Evolutionary conservation across 2,329 filamentous ascomycete species (phyloP).

Genomic region (Aspergillus thermomutatus): DNA sequence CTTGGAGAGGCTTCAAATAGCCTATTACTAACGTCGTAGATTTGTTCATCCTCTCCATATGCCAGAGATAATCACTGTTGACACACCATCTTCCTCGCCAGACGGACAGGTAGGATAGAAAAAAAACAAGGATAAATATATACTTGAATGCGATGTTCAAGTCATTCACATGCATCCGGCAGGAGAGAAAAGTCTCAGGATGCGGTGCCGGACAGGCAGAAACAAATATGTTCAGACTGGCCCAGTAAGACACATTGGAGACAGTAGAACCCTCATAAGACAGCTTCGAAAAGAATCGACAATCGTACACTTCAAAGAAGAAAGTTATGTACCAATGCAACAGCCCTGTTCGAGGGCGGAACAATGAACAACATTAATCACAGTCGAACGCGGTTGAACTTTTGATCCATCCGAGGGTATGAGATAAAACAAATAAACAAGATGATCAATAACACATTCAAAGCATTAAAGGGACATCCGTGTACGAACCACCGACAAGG

Average conservation of each 20-base stretch:
- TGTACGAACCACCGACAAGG: neutral
- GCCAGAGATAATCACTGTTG: neutral
- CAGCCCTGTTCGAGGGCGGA: neutral
- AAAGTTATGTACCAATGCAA: neutral
- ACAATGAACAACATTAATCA: neutral
- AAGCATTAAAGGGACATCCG: neutral
- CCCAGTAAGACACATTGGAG: neutral
- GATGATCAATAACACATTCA: constrained; percentile 3
- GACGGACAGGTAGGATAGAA: too few relatives aligned
- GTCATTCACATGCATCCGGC: neutral
- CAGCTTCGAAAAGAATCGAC: neutral
- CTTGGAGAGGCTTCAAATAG: neutral
- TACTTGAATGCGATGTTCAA: neutral
- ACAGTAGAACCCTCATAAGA: neutral
- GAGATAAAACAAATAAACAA: neutral
- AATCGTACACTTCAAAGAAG: neutral
- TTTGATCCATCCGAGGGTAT: constrained; percentile 10
- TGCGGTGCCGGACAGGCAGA: neutral
- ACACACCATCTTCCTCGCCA: neutral
- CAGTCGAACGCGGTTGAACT: neutral
- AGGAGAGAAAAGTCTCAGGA: neutral
- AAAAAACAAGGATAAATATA: neutral
- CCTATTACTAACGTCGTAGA: neutral
- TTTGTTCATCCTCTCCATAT: neutral
- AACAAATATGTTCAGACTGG: neutral